Percentiles rank a stretch among this genome's conserved stretches.
These are phyloP conservation scores for Saitozyma sp. DNA, from an alignment of 768 basidiomycete species.

Conservation along the genomic window DNA sequence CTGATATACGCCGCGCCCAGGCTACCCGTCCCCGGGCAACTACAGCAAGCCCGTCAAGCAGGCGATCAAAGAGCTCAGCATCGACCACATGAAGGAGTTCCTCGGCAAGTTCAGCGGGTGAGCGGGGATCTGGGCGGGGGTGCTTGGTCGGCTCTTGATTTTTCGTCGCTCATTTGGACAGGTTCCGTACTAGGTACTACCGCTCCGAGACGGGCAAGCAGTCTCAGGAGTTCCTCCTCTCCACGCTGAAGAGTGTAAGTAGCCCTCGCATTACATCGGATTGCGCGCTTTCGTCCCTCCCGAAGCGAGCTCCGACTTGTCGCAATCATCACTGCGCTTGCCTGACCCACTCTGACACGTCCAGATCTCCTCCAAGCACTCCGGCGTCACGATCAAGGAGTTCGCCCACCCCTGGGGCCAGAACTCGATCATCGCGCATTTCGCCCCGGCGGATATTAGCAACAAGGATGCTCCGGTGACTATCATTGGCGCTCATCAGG, in stretches of 20 bases:
- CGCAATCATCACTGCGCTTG: neutral
- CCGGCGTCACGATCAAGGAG: constrained; percentile 61
- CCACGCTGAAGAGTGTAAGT: constrained; percentile 48
- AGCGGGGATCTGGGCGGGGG: no score
- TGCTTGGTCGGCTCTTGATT: neutral
- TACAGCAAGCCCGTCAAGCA: constrained; percentile 43
- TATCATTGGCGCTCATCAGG: constrained; percentile 54
- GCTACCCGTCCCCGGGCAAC: constrained; percentile 48
- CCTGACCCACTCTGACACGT: constrained; percentile 1
- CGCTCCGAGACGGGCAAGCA: constrained; percentile 53
- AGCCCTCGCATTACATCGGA: neutral
- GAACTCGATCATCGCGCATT: constrained; percentile 58
- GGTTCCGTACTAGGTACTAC: constrained; percentile 55
- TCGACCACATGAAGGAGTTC: constrained; percentile 41
- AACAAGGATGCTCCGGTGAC: constrained; percentile 58
- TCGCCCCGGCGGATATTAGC: constrained; percentile 59
- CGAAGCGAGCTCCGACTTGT: no score
- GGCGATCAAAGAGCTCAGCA: constrained; percentile 35
- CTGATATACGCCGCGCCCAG: constrained; percentile 9
- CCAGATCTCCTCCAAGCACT: constrained; percentile 30
- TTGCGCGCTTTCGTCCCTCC: no score
- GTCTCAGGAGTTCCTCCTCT: constrained; percentile 51
- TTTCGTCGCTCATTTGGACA: constrained; percentile 6
- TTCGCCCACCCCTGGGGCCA: constrained; percentile 66
- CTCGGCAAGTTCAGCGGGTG: constrained; percentile 41